Evolutionary conservation across 805 yeast species (phyloP).

Genomic region (Limtongia smithiae): DNA sequence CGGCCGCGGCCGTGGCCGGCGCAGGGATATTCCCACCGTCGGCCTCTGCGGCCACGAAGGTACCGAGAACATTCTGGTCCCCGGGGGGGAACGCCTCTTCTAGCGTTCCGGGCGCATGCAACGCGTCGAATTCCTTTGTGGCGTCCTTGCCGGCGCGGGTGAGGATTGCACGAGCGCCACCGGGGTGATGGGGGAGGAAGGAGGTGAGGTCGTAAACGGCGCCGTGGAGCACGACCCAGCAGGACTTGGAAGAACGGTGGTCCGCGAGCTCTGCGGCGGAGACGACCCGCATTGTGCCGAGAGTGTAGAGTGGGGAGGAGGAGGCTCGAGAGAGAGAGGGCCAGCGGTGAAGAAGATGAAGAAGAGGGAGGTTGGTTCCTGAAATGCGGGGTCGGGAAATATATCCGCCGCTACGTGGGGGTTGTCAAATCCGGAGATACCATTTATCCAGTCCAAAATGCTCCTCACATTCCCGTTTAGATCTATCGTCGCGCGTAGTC

Average conservation of each 20-base stretch:
- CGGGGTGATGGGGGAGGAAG: constrained; percentile 43
- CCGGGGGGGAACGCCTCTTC: constrained; percentile 27
- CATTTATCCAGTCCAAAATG: no score
- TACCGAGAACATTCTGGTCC: constrained; percentile 20
- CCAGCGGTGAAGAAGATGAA: no score
- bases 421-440: no score
- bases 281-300: constrained; percentile 13
- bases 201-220: constrained; percentile 40
- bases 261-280: constrained; percentile 27
- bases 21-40: neutral
- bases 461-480: no score
- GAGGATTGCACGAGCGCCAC: constrained; percentile 48
- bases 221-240: constrained; percentile 39
- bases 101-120: constrained; percentile 34
- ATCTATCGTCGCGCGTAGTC: no score
- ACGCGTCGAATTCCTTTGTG: constrained; percentile 36
- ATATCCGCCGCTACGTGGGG: no score
- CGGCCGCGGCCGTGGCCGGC: neutral
- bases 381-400: no score
- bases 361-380: no score
- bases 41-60: neutral
- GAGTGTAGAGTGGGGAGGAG: no score
- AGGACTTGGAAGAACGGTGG: constrained; percentile 31
- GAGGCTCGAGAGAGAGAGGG: no score
- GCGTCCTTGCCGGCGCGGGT: constrained; percentile 53